Base-by-base conservation (phyloP, 2,329 filamentous ascomycete genomes). In the Rosellinia necatrix region DNA sequence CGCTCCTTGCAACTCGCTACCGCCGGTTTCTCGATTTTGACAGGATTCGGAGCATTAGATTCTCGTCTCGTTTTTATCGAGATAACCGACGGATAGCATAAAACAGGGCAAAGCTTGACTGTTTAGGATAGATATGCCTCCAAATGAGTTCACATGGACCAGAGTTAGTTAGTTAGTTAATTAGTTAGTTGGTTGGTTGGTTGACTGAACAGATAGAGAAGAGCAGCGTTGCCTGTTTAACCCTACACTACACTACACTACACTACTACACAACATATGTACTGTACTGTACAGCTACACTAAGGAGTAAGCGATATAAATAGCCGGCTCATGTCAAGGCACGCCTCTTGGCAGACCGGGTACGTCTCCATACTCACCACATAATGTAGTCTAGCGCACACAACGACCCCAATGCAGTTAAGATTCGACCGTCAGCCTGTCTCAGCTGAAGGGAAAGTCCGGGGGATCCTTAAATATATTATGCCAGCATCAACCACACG, bases 231-330 rank as follows among this genome's bases (percentile, higher is more conserved):
- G 1, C n/a, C 34, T 37, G 12, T 7, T 7, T n/a, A 32, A 6
- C n/a, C n/a, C n/a, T 15, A 22, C 12, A 22, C 6, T 15, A 46
- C 17, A 30, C 25, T 30, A 32, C 13, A 22, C 17, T 49, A 32
- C 32, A 19, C 22, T 29, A 42, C 24, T 42, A n/a, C n/a, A n/a
- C n/a, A n/a, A n/a, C n/a, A n/a, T n/a, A n/a, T n/a, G n/a, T n/a
- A n/a, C n/a, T n/a, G n/a, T n/a, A n/a, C n/a, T n/a, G n/a, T n/a
- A n/a, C 22, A 52, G 30, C 15, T 41, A 29, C 41, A 41, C 17
- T 24, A 32, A 30, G 19, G 24, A 38, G 41, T 41, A 34, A 47
- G 42, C 27, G 50, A 53, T 47, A 53, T 41, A 53, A 53, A 53
- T 53, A 53, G 50, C 34, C 15, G 19, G 42, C 19, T 19, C 25